A percentile compares a stretch with the other conserved stretches of the same genome.
Evolutionary conservation across 805 yeast species (phyloP).

Genomic region (Metschnikowia aberdeeniae): DNA sequence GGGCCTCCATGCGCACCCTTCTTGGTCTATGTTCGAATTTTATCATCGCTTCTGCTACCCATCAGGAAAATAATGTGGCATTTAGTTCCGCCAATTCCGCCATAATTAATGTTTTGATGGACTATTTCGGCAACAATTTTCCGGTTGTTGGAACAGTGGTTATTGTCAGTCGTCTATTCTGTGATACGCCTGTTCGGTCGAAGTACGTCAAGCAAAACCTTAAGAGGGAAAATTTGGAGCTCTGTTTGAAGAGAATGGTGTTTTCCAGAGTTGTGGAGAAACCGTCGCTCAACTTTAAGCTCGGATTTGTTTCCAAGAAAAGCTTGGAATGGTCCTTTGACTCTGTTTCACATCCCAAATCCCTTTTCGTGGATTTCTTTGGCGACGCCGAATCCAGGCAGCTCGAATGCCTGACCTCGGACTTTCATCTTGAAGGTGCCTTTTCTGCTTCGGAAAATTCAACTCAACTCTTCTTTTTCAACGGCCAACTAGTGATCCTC

Average conservation of each 20-base stretch:
- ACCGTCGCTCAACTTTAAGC: constrained; percentile 13
- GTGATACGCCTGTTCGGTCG: constrained; percentile 42
- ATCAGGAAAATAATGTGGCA: neutral
- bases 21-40: neutral
- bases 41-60: neutral
- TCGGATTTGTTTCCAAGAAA: neutral
- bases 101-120: constrained; percentile 1
- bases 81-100: neutral
- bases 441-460: neutral
- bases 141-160: constrained; percentile 36
- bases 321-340: neutral
- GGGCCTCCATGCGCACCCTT: neutral
- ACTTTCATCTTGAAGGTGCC: neutral
- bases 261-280: constrained; percentile 25
- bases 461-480: neutral
- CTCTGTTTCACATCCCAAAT: neutral
- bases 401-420: neutral
- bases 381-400: neutral
- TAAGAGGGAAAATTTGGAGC: constrained; percentile 20
- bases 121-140: neutral
- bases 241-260: constrained; percentile 25
- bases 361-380: neutral
- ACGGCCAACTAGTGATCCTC: neutral
- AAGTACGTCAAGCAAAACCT: constrained; percentile 16
- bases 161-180: constrained; percentile 37